Base-by-base conservation (phyloP, 129 eudicot species). In the Lactuca sativa region DNA sequence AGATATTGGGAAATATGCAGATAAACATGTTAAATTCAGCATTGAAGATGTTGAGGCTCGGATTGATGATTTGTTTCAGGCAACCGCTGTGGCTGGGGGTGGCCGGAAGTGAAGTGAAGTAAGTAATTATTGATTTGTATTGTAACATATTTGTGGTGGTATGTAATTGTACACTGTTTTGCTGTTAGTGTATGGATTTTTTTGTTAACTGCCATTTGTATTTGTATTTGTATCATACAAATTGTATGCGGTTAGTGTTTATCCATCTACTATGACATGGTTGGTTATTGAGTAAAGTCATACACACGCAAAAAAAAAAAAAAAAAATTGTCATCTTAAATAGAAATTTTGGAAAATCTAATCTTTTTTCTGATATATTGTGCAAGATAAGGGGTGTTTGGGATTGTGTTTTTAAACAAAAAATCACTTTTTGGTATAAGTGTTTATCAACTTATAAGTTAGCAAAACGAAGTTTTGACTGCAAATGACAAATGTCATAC, bases 11-110 rank as follows among this genome's bases (percentile, higher is more conserved):
- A 89, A 77, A 69, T 78, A 93, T 21, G 84, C 86, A 10, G 98
- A 93, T 71, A 87, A 81, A 83, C 85, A 93, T 78, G 74, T 93
- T 40, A 93, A 81, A 86, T 93, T 79, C 40, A 74, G 56, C 40
- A 81, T 73, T 32, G 97, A 87, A 59, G 99, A 93, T 44, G 64
- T 87, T 30, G 92, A 90, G 67, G 86, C 86, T 77, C 90, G 95
- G 79, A 77, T 90, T 16, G 74, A 65, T 15, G 88, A 82, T 64
- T 74, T 93, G 78, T 93, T 93, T 78, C 82, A 38, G 53, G 97
- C 96, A 56, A 82, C 54, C 7, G 81, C 81, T 8, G 78, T 65
- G 16, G 59, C 82, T 9, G 80, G 79, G 33, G 64, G 76, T 79
- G 77, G 91, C 56, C 77, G 98, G 66, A 85, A 83, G 80, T 89